Evolutionary conservation across 1,284 basidiomycete species (phyloP).

Genomic region (Microbotryum violaceum): DNA sequence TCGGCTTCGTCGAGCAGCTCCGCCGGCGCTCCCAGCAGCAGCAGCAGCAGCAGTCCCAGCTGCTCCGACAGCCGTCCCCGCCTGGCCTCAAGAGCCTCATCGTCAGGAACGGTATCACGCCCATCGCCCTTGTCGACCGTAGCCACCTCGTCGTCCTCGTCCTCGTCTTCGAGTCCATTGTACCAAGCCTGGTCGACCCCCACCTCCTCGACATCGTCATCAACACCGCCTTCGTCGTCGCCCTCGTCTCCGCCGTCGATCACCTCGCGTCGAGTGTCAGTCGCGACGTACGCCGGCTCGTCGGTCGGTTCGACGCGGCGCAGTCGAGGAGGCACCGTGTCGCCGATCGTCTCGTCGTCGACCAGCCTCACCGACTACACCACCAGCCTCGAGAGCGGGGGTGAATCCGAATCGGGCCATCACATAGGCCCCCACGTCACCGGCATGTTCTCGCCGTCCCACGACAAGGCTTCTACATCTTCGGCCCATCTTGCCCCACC

Average conservation of each 20-base stretch:
- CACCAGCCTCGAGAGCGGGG: conserved; percentile 20
- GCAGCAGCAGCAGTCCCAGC: not conserved
- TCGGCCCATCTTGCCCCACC: not conserved
- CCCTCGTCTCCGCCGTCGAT: conserved; percentile 1
- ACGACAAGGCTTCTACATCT: not conserved
- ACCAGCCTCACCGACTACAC: conserved; percentile 22
- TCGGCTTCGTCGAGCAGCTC: too few relatives aligned
- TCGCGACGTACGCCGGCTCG: conserved; percentile 2
- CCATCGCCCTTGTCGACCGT: too few relatives aligned
- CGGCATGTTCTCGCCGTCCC: conserved; percentile 3
- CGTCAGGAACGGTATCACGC: not conserved
- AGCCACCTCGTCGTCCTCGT: not conserved
- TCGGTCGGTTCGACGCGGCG: conserved; percentile 16
- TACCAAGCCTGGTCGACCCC: too few relatives aligned
- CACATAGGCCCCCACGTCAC: too few relatives aligned
- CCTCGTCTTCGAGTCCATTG: not conserved
- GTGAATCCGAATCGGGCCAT: conserved; percentile 6
- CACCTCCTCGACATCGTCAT: not conserved
- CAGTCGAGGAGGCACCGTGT: conserved; percentile 19
- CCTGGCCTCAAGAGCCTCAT: not conserved
- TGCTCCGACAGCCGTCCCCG: not conserved
- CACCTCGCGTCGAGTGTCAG: conserved; percentile 7
- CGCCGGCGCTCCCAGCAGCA: not conserved
- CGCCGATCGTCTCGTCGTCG: conserved; percentile 18
- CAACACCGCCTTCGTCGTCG: not conserved